Base-by-base conservation (phyloP, 1,284 basidiomycete genomes). In the Rhodotorula mucilaginosa region DNA sequence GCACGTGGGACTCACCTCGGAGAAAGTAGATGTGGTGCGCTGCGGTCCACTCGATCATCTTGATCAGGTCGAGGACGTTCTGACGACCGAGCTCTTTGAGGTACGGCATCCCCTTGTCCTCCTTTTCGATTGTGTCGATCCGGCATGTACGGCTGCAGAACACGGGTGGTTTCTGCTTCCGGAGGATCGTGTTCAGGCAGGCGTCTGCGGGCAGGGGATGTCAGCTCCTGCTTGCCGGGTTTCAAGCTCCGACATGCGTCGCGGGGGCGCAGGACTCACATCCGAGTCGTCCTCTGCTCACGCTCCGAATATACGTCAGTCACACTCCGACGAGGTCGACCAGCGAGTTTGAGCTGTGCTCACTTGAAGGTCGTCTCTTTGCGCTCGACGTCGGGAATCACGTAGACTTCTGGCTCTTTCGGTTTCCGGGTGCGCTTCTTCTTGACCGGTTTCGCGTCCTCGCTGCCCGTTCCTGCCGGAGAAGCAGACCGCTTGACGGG, bases 11-110 rank as follows among this genome's bases (percentile, higher is more conserved):
- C 70, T 51, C 15, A 72, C 70, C 68, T 15, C 70, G 68, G 58
- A 74, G 63, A 64, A 63, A 67, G 58, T 79, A 83, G 62, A 79
- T 86, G 86, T 82, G 80, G 46, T 93, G 89, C 61, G 86, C 85
- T 79, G 90, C 91, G 79, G 92, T 93, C 91, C 91, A 94, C 82
- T 91, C 76, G 59, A 93, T 90, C 64, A 93, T 85, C 60, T 85
- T 86, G 21, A 86, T 79, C 39, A 93, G 83, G 79, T 93, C 92
- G 76, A 78, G 81, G 0, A 86, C 84, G 76, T 96, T 96, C 80
- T 88, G 87, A 54, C 85, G 83, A 3, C 89, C 93, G 1, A 95
- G 83, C 47, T 90, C 88, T 79, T 91, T 92, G 34, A 89, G 88
- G 81, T 88, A 89, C 5, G 90, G 89, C 65, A 91, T 84, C 7